A percentile compares a stretch with the other conserved stretches of the same genome.
Conservation (phyloP, 2,329 filamentous ascomycete species). For the Hawksworthiomyces lignivorus region DNA sequence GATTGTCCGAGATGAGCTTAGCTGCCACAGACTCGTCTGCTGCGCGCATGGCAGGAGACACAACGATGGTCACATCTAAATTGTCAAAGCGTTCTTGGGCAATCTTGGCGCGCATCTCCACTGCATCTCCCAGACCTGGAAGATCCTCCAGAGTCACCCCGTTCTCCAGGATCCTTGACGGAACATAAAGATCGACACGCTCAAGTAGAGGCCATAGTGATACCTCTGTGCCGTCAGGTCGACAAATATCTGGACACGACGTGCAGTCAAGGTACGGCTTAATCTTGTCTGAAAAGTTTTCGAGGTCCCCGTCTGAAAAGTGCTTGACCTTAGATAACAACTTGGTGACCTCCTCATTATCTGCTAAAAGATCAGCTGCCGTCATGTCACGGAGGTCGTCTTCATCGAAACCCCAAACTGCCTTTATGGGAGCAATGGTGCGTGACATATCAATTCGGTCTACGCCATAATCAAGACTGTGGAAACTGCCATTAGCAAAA, state of each 20-base stretch:
- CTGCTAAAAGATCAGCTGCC: background rate
- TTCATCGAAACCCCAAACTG: background rate
- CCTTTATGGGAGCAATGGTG: background rate
- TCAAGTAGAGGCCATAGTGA: constrained; percentile 29
- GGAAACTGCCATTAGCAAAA: no score
- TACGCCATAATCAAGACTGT: background rate
- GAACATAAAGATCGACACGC: constrained; percentile 33
- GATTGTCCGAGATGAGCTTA: constrained; percentile 19
- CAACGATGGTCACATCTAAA: constrained; percentile 22
- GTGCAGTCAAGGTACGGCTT: constrained; percentile 10
- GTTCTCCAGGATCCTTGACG: constrained; percentile 35
- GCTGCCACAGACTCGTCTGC: constrained; percentile 19
- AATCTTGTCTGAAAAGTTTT: background rate
- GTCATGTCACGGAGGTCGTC: background rate
- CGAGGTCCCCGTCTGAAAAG: background rate
- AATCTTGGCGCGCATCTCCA: constrained; percentile 19
- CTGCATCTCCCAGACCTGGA: constrained; percentile 40
- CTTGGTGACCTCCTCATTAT: background rate
- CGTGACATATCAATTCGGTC: background rate
- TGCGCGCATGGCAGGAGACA: constrained; percentile 19
- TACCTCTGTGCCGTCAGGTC: background rate
- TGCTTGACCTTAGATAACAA: background rate
- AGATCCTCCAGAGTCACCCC: constrained; percentile 46
- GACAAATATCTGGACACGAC: background rate
- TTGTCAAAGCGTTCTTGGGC: constrained; percentile 14